A percentile compares a stretch with the other conserved stretches of the same genome.
These are phyloP conservation scores for Diaporthe aspalathi DNA, from an alignment of 2,329 filamentous ascomycete genomes.

Conservation along the genomic window DNA sequence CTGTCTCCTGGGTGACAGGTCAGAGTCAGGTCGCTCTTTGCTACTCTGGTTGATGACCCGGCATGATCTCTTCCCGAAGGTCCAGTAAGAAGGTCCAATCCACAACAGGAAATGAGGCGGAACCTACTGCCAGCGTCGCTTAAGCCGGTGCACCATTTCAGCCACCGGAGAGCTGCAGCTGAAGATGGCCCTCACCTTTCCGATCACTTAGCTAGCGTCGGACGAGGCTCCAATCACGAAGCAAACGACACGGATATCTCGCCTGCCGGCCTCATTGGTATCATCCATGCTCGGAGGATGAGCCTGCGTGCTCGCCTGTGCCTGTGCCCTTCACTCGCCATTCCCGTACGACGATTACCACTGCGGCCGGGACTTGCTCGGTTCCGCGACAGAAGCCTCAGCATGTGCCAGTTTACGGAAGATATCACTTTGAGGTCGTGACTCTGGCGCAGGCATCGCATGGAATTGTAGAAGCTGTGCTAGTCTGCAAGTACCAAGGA, in stretches of 20 bases:
- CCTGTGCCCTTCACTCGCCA: background rate
- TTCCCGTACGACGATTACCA: background rate
- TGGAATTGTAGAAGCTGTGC: background rate
- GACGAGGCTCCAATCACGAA: slow-evolving; percentile 18
- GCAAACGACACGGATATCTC: slow-evolving; percentile 20
- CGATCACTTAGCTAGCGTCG: slow-evolving; percentile 21
- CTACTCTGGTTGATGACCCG: background rate
- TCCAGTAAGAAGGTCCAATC: background rate
- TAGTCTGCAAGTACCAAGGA: no score
- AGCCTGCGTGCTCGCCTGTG: background rate
- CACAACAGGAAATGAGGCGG: background rate
- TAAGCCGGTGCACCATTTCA: slow-evolving; percentile 35
- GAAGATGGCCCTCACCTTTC: background rate
- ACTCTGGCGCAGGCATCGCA: background rate
- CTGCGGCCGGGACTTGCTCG: background rate
- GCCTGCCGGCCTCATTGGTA: slow-evolving; percentile 18
- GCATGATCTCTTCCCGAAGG: background rate
- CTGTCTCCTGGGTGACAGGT: background rate
- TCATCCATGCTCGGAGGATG: background rate
- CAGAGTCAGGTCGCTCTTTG: background rate
- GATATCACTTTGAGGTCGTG: background rate
- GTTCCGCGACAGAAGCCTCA: background rate
- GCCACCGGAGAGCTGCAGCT: slow-evolving; percentile 39
- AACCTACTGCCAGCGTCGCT: slow-evolving; percentile 20
- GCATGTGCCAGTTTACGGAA: background rate